phyloP scores from a whole-genome alignment of 352 stramenopile species.

The Phytophthora foliorum region DNA sequence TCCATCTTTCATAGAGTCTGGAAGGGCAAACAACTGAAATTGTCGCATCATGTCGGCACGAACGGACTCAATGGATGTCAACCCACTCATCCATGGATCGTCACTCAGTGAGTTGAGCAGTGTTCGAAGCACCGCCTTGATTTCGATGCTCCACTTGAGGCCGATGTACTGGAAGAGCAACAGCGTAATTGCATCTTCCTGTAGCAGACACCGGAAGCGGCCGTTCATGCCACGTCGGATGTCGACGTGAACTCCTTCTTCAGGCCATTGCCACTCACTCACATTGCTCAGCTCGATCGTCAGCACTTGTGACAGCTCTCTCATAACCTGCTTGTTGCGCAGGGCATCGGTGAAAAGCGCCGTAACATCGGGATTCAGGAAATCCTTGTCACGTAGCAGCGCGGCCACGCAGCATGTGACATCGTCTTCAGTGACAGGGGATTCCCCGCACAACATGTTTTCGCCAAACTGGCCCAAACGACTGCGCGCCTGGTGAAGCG shows the following conservation, averaged over 20 bases:
- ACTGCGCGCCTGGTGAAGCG: slow-evolving; percentile 20
- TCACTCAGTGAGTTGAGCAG: slow-evolving; percentile 40
- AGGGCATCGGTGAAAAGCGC: slow-evolving; percentile 46
- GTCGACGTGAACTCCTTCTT: slow-evolving; percentile 43
- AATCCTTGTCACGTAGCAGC: slow-evolving; percentile 41
- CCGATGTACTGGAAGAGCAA: slow-evolving; percentile 61
- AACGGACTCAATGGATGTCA: slow-evolving; percentile 21
- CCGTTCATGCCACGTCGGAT: slow-evolving; percentile 59
- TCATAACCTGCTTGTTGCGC: slow-evolving; percentile 42
- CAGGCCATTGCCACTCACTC: slow-evolving; percentile 48
- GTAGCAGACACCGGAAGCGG: slow-evolving; percentile 51
- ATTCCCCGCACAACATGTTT: slow-evolving; percentile 24
- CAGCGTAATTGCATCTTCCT: slow-evolving; percentile 56
- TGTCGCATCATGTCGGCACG: slow-evolving; percentile 24
- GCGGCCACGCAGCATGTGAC: slow-evolving; percentile 35
- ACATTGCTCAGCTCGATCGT: slow-evolving; percentile 62
- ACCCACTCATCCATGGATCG: background rate
- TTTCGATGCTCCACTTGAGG: slow-evolving; percentile 38
- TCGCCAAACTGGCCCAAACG: slow-evolving; percentile 37
- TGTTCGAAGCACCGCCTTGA: slow-evolving; percentile 33
- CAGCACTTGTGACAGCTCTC: slow-evolving; percentile 54
- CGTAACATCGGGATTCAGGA: slow-evolving; percentile 47
- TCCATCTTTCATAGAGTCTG: slow-evolving; percentile 22
- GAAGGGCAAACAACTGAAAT: slow-evolving; percentile 43
- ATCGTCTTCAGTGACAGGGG: slow-evolving; percentile 34